These are phyloP conservation scores for Caulochytrium protostelioides DNA, from an alignment of 371 early-diverging fungal species.

Conservation along the genomic window DNA sequence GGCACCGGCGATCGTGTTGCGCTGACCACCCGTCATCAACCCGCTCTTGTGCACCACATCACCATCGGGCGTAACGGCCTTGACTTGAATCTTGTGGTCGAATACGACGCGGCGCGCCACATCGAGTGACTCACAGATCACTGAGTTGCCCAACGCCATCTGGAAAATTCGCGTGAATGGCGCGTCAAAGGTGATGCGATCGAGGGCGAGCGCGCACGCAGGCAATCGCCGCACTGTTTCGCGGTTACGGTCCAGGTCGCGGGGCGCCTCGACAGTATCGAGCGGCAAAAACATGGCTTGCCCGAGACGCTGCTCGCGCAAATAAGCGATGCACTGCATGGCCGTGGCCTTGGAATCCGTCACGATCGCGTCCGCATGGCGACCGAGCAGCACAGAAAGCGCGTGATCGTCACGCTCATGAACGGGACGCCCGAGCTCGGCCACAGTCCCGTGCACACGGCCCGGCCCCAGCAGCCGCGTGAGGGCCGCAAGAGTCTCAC, in stretches of 20 bases:
- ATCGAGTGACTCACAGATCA: constrained; percentile 67
- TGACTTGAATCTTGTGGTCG: constrained; percentile 52
- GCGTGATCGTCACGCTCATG: constrained; percentile 81
- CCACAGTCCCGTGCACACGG: too few relatives aligned
- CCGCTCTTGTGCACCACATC: constrained; percentile 86
- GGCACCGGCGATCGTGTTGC: not conserved
- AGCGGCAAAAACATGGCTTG: constrained; percentile 88
- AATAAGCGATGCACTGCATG: constrained; percentile 44
- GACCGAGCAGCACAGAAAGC: constrained; percentile 36
- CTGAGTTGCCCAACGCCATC: constrained; percentile 67
- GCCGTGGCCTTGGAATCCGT: constrained; percentile 33
- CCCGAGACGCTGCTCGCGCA: constrained; percentile 82
- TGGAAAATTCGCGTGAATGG: constrained; percentile 6
- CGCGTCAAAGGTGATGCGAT: constrained; percentile 49
- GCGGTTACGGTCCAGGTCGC: constrained; percentile 65
- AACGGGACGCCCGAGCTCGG: too few relatives aligned
- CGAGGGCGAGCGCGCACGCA: constrained; percentile 67
- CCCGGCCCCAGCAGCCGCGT: constrained; percentile 65
- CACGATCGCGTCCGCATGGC: constrained; percentile 32
- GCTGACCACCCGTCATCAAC: constrained; percentile 64
- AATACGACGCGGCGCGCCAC: constrained; percentile 72
- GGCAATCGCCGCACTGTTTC: constrained; percentile 44
- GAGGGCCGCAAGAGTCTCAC: constrained; percentile 52
- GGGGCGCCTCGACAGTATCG: constrained; percentile 45
- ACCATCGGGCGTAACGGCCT: constrained; percentile 84